Evolutionary conservation across 352 stramenopile species (phyloP), one percentile per base, ranked within the genome.

Genomic region (Halophytophthora batemanensis): DNA sequence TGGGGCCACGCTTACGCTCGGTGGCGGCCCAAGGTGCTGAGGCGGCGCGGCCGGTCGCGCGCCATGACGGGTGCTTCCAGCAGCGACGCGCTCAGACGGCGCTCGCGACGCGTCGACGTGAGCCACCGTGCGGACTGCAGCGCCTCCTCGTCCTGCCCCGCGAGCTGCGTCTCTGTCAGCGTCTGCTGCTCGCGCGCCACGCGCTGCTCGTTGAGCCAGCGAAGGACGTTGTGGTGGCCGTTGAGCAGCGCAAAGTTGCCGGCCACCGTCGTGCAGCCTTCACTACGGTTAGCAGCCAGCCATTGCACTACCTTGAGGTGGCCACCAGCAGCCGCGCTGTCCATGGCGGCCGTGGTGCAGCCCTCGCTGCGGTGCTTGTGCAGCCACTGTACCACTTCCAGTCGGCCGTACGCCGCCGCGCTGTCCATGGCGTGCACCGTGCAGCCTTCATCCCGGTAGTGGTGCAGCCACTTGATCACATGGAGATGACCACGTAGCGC

Each of bases 391-490:
- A 94, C 74, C 8, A 90, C 67, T 18, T 76, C 60, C n/a, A 90
- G 50, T 25, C 81, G 77, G 0, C 81, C 83, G 33, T 82, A 87
- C 17, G 77, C 77, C 2, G 83, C 80, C 2, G 83, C 81, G 34
- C 77, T 82, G 56, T 93, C 83, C 70, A 92, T 89, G 4, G 83
- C 80, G n/a, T 77, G 65, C 3, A 73, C 82, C 12, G 81, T 81
- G 65, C 81, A 94, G 50, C 71, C 74, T 61, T 92, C 83, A 21
- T 67, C 47, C 2, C 79, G 77, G 50, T 88, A 69, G 22, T 64
- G 50, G 41, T 90, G 74, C 15, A 94, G 70, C 79, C 79, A 92
- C 37, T 84, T 77, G 15, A 94, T 63, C 23, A 90, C 71, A 31
- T 66, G 49, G 8, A 94, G 62, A 53, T 90, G 81, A 0, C 83